Percentiles rank a stretch among this genome's conserved stretches.
Conservation (phyloP, 805 yeast genomes). For the Kregervanrija fluxuum region DNA sequence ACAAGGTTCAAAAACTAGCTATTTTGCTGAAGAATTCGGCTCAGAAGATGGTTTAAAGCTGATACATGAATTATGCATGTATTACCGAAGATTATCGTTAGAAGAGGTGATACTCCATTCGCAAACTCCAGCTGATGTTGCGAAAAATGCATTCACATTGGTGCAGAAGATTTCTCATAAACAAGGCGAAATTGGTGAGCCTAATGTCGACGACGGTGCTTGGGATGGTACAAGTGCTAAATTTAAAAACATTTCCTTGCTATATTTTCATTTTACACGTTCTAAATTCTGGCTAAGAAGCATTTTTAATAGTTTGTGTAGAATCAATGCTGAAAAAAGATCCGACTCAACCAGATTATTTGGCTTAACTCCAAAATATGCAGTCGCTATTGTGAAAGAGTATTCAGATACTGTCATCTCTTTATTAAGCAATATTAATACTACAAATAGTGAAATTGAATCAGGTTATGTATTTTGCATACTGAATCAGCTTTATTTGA, state of each 20-base stretch:
- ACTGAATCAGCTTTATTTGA: conserved; percentile 20
- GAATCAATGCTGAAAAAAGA: conserved; percentile 31
- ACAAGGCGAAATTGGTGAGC: conserved; percentile 38
- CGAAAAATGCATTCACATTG: conserved; percentile 31
- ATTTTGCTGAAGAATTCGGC: conserved; percentile 35
- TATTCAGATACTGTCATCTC: conserved; percentile 17
- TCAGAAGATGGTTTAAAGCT: conserved; percentile 34
- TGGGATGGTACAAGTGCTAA: conserved; percentile 46
- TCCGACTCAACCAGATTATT: conserved; percentile 30
- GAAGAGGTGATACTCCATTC: conserved; percentile 53
- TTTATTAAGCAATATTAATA: conserved; percentile 11
- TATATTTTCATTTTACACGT: conserved; percentile 43
- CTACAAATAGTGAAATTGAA: conserved; percentile 17
- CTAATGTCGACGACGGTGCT: conserved; percentile 27
- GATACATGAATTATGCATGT: conserved; percentile 33
- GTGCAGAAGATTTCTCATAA: conserved; percentile 32
- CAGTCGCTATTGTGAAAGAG: conserved; percentile 19
- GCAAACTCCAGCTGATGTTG: conserved; percentile 39
- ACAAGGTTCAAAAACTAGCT: conserved; percentile 36
- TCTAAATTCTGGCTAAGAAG: conserved; percentile 36
- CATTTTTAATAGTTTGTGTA: conserved; percentile 23
- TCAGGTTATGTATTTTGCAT: conserved; percentile 20
- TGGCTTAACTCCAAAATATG: conserved; percentile 21
- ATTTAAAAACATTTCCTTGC: conserved; percentile 53
- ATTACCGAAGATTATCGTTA: conserved; percentile 43